phyloP scores from a whole-genome alignment of 2,329 filamentous ascomycete genomes.

The Epichloe amarillans region DNA sequence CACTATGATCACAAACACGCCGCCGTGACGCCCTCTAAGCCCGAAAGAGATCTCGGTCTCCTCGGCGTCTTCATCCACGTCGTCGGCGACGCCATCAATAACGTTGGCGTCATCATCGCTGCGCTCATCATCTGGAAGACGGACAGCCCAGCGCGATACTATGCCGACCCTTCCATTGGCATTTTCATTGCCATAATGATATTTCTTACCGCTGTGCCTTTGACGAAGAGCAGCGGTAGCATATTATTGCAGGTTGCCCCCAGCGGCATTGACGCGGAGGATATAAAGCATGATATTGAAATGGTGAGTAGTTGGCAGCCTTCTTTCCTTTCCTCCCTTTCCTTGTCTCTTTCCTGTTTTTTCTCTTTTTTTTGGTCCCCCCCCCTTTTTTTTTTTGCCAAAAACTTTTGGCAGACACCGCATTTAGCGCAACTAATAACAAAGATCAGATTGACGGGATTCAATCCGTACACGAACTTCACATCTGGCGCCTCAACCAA shows the following conservation, averaged over 20 bases:
- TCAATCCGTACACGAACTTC: constrained; percentile 55
- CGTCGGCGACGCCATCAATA: constrained; percentile 61
- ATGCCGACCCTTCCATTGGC: constrained; percentile 57
- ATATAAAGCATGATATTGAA: constrained; percentile 57
- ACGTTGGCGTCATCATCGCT: constrained; percentile 59
- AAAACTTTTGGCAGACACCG: background rate
- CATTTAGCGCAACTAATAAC: background rate
- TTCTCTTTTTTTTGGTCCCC: no score
- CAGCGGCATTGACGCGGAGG: constrained; percentile 40
- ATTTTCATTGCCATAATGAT: constrained; percentile 64
- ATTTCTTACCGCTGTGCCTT: constrained; percentile 45
- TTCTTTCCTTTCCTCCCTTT: no score
- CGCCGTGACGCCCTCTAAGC: constrained; percentile 15
- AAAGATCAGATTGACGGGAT: constrained; percentile 48
- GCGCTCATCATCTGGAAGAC: constrained; percentile 57
- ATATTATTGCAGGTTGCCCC: constrained; percentile 59
- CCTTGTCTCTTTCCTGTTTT: no score
- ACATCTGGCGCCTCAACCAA: constrained; percentile 63
- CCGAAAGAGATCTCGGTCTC: constrained; percentile 52
- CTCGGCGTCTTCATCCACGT: constrained; percentile 59
- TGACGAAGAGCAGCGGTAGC: constrained; percentile 46
- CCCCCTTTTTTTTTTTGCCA: background rate
- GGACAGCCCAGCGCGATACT: constrained; percentile 44
- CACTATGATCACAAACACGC: constrained; percentile 40
- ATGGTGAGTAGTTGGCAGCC: constrained; percentile 26